These are phyloP conservation scores for Phyllostachys edulis DNA, from an alignment of 176 grass and related monocot genomes.

Conservation along the genomic window DNA sequence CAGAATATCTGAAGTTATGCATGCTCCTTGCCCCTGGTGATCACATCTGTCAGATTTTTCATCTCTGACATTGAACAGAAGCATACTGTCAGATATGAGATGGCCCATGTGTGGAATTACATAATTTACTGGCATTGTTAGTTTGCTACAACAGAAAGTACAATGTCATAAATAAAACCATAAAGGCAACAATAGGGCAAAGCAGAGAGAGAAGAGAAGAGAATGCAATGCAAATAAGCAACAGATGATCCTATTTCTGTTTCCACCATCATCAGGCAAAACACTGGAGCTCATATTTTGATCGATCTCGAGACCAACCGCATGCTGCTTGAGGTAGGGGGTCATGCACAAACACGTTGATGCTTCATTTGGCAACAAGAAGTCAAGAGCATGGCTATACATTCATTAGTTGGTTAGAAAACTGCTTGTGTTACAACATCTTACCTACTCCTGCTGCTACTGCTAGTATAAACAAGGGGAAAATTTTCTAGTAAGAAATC, in stretches of 20 bases:
- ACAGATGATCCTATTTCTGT: neutral
- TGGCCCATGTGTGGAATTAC: neutral
- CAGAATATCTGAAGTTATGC: neutral
- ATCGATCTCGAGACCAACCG: neutral
- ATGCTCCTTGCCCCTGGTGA: neutral
- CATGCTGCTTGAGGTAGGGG: neutral
- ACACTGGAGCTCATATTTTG: neutral
- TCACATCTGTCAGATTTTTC: constrained; percentile 18
- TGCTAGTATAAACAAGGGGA: constrained; percentile 40
- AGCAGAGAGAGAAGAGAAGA: neutral
- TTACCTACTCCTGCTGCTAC: constrained; percentile 39
- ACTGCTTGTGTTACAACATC: constrained; percentile 41
- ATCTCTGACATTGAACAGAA: neutral
- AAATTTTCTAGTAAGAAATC: constrained; percentile 22
- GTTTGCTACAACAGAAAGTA: neutral
- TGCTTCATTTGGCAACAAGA: neutral
- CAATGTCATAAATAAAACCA: neutral
- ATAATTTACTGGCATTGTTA: neutral
- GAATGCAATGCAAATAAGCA: neutral
- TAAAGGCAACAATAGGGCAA: neutral
- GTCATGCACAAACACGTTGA: neutral
- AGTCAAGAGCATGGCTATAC: constrained; percentile 5
- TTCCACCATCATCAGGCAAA: neutral
- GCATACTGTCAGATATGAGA: neutral
- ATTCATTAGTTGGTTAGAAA: constrained; percentile 9